These are phyloP conservation scores for Rickenella mellea DNA, from an alignment of 768 basidiomycete genomes.

Conservation along the genomic window DNA sequence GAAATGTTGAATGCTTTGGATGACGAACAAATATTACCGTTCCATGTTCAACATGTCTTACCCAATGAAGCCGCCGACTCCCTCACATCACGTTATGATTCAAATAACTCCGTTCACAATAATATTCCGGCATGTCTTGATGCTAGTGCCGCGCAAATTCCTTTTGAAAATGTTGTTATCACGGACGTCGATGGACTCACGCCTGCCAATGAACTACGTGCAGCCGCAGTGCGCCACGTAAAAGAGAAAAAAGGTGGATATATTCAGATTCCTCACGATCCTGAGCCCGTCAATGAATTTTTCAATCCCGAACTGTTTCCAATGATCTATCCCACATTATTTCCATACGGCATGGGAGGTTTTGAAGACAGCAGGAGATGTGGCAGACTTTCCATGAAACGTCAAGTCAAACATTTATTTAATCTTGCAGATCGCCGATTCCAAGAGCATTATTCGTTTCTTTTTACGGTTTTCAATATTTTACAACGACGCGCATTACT, in stretches of 20 bases:
- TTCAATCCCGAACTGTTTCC: conserved; percentile 28
- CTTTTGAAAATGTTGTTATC: conserved; percentile 19
- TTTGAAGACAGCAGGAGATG: conserved; percentile 22
- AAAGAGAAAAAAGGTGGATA: conserved; percentile 15
- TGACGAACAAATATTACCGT: conserved; percentile 14
- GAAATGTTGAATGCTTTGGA: conserved; percentile 10
- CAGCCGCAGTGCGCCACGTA: conserved; percentile 25
- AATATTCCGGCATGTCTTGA: conserved; percentile 6
- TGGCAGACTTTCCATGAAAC: conserved; percentile 17
- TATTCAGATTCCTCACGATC: conserved; percentile 22
- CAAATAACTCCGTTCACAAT: conserved; percentile 1
- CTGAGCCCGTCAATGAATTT: conserved; percentile 25
- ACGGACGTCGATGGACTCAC: conserved; percentile 20
- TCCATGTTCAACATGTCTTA: conserved; percentile 19
- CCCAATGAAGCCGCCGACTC: conserved; percentile 7
- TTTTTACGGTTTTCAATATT: conserved; percentile 32
- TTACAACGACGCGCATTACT: conserved; percentile 20
- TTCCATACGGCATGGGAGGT: conserved; percentile 33
- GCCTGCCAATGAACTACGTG: conserved; percentile 17
- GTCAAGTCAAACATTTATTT: conserved; percentile 25
- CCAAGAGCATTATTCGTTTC: conserved; percentile 29
- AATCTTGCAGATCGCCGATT: conserved; percentile 22
- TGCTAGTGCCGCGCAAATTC: background rate
- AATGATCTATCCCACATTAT: conserved; percentile 31
- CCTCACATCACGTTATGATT: conserved; percentile 11